Conservation (phyloP, 768 basidiomycete genomes). For the Pisolithus tinctorius region DNA sequence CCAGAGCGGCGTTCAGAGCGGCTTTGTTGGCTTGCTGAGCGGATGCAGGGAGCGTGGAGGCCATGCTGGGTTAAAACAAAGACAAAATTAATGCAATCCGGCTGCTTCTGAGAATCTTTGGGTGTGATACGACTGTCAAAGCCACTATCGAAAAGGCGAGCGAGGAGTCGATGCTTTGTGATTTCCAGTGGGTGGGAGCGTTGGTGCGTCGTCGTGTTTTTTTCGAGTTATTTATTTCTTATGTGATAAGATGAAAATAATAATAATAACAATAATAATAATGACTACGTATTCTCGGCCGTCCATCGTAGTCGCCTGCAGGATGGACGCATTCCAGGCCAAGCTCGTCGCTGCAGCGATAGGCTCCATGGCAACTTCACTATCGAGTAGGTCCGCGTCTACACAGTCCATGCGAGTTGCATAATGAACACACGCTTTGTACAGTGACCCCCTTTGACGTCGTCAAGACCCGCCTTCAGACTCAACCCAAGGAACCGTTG, state of each 20-base stretch:
- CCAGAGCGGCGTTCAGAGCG: slow-evolving; percentile 67
- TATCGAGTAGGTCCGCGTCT: slow-evolving; percentile 56
- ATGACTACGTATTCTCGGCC: not conserved
- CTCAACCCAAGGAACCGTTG: slow-evolving; percentile 59
- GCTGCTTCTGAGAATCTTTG: slow-evolving; percentile 2
- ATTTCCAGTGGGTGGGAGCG: not conserved
- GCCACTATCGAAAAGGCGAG: slow-evolving; percentile 1
- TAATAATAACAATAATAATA: not conserved
- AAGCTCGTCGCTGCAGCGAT: slow-evolving; percentile 75
- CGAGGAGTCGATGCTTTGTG: not conserved
- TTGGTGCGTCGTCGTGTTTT: not conserved
- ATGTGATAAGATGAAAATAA: not conserved
- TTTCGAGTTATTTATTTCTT: not conserved
- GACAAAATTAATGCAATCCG: slow-evolving; percentile 10
- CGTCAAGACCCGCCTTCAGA: slow-evolving; percentile 93
- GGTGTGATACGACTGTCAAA: slow-evolving; percentile 9
- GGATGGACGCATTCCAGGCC: slow-evolving; percentile 70
- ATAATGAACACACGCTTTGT: slow-evolving; percentile 5
- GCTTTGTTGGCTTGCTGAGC: slow-evolving; percentile 76
- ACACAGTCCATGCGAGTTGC: not conserved
- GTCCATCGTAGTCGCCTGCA: slow-evolving; percentile 1
- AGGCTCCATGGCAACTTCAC: slow-evolving; percentile 73
- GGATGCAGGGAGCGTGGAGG: slow-evolving; percentile 49
- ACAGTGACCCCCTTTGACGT: slow-evolving; percentile 99
- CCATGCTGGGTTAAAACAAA: slow-evolving; percentile 24